These are phyloP conservation scores for Lentinula lateritia DNA, from an alignment of 768 basidiomycete genomes.

Conservation along the genomic window DNA sequence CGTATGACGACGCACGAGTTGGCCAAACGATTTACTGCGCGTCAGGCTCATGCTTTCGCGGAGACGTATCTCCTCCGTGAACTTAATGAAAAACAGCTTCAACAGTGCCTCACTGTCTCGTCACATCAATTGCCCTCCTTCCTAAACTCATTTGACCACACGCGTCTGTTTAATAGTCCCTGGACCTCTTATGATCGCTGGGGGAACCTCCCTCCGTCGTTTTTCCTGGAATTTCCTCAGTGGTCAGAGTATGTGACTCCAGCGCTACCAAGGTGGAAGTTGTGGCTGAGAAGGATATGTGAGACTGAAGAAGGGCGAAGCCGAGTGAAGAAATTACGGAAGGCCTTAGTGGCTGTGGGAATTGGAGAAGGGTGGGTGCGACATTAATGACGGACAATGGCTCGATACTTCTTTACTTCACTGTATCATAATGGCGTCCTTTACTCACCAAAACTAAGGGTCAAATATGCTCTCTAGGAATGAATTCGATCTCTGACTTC, in stretches of 20 bases:
- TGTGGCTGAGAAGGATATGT: background rate
- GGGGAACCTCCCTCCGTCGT: background rate
- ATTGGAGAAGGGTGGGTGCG: background rate
- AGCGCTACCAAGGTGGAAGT: slow-evolving; percentile 1
- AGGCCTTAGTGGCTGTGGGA: background rate
- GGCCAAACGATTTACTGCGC: slow-evolving; percentile 9
- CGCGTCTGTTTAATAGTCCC: background rate
- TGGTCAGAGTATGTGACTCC: slow-evolving; percentile 1
- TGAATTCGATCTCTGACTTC: background rate
- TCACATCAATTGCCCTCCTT: background rate
- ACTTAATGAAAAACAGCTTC: background rate
- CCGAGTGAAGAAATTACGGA: background rate
- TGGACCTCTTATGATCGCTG: slow-evolving; percentile 1
- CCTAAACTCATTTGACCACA: background rate
- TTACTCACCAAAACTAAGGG: background rate
- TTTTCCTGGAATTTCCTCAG: background rate
- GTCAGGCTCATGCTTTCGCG: slow-evolving; percentile 10
- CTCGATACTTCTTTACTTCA: background rate
- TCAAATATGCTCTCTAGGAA: too few species aligned
- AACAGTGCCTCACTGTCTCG: background rate
- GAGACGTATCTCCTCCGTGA: background rate
- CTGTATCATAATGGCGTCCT: background rate
- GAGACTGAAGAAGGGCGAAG: background rate
- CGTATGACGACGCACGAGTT: slow-evolving; percentile 12
- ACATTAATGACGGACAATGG: background rate